Evolutionary conservation across 257 asterid species (phyloP).

Genomic region (Solanum lignicaule): DNA sequence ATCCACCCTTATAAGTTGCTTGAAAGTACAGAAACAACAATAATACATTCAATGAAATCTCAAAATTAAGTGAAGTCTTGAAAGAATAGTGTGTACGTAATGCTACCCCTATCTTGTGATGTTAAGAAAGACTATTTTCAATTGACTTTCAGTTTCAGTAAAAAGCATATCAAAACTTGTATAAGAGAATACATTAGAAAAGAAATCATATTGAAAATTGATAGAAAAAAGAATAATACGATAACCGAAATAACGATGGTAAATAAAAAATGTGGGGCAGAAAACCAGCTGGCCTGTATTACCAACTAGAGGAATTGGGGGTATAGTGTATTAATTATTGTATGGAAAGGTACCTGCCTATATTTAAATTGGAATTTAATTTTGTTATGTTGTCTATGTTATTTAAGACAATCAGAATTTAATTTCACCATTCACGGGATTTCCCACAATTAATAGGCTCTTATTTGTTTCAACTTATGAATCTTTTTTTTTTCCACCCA

Average conservation of each 20-base stretch:
- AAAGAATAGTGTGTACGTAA: background rate
- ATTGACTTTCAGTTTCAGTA: background rate
- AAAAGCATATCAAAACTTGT: background rate
- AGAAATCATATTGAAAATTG: background rate
- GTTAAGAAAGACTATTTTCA: background rate
- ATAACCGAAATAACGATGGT: background rate
- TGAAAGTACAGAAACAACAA: background rate
- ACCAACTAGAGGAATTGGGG: background rate
- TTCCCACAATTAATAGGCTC: background rate
- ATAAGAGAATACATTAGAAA: background rate
- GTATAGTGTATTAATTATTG: background rate
- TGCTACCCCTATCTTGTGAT: background rate
- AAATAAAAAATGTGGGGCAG: background rate
- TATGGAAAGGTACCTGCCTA: background rate
- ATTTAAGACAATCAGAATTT: background rate
- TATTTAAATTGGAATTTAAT: background rate
- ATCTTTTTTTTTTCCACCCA: background rate
- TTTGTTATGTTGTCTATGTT: background rate
- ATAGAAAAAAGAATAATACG: background rate
- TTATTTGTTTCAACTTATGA: background rate
- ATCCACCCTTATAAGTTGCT: background rate
- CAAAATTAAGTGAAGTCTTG: background rate
- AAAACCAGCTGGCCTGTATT: background rate
- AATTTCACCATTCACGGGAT: background rate
- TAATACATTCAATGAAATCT: too few relatives aligned